Percentiles rank a stretch among this genome's conserved stretches.
phyloP scores from a whole-genome alignment of 305 asterid species.

The Ajuga reptans region DNA sequence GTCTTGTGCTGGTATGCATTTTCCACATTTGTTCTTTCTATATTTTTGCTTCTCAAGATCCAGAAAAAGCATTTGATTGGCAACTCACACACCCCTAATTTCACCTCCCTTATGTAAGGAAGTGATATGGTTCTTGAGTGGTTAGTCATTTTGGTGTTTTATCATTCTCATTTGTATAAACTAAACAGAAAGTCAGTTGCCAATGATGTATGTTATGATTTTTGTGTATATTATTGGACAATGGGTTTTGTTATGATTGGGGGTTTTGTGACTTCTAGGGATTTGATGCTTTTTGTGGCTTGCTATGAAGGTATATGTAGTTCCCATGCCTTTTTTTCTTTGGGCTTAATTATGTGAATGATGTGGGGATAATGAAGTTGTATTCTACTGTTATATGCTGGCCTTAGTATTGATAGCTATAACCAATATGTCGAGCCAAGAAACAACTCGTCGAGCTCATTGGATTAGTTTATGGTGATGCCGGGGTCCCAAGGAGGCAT shows the following conservation, averaged over 20 bases:
- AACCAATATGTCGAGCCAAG: background rate
- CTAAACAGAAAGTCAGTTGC: background rate
- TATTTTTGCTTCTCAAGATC: constrained; percentile 10
- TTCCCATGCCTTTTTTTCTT: background rate
- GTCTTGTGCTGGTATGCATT: constrained; percentile 68
- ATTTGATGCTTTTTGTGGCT: constrained; percentile 2
- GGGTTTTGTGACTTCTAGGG: background rate
- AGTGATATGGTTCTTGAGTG: background rate
- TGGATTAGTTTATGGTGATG: background rate
- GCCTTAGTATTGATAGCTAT: constrained; percentile 5
- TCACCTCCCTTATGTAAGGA: no score
- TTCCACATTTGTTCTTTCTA: background rate
- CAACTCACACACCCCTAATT: background rate
- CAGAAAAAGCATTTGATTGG: background rate
- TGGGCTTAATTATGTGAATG: background rate
- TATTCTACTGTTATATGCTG: background rate
- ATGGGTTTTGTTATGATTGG: background rate
- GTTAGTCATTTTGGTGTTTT: background rate
- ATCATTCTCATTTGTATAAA: background rate
- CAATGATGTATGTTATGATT: background rate
- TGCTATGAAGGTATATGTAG: background rate
- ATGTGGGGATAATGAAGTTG: background rate
- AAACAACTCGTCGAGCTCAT: background rate
- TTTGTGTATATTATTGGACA: background rate
- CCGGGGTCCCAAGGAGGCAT: background rate